Evolutionary conservation across 108 stramenopile species (phyloP), one percentile per base, ranked within the genome.

Genomic region (Stephanodiscus triporus): DNA sequence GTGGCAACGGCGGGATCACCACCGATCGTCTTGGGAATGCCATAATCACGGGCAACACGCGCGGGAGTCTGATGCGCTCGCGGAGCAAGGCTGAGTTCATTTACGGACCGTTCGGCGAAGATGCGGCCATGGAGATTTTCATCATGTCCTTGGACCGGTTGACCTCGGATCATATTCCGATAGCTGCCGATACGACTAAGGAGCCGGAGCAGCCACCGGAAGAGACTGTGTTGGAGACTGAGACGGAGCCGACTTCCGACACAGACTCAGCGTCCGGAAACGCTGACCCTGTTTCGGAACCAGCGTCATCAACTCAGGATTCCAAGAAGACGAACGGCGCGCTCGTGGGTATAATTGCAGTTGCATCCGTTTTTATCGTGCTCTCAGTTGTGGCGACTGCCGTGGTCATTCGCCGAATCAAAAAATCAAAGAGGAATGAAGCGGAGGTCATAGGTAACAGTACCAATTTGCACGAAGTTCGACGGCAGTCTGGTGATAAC

Each of bases 121-220:
- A 66, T 29, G 81, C 75, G 13, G 78, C 78, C 23, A 70, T 78
- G 37, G 84, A 87, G 61, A 54, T 85, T 19, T 85, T 87, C 70
- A 60, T 84, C 26, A 83, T 87, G 81, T 85, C 84, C 16, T 50
- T 87, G 36, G 85, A 75, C 22, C 67, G 86, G 1, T 72, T 43
- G 34, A 68, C 74, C 29, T 70, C 64, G 17, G 58, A 76, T 64
- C 74, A 82, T 55, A 58, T 66, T 19, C 59, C 63, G 20, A 75
- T 82, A 20, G 37, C 48, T 0, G 54, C 61, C 24, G 81, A 71
- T 38, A 54, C 49, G 19, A 32, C 29, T 14, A n/a, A 61, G 60
- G 38, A 20, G 40, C 37, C 29, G 11, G 20, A 61, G 30, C 16
- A 34, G 13, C 13, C 27, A 0, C 57, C 55, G 6, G 40, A 38